Evolutionary conservation across 345 rosid genomes (phyloP).

Genomic region (Bruguiera parviflora): DNA sequence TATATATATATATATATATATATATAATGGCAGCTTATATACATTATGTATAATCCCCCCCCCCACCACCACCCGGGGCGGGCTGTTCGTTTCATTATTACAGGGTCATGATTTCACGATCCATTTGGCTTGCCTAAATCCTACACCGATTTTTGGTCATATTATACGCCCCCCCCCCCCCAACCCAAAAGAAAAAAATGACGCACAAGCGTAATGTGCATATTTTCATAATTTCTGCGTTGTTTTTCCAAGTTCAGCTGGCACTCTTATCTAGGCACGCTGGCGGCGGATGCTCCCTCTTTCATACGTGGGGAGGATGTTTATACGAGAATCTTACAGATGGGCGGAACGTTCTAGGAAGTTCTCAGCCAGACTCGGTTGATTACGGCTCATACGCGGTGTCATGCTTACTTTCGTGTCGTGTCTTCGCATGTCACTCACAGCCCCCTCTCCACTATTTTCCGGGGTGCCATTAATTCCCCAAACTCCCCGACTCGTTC

Average conservation of each 20-base stretch:
- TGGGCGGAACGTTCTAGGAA: neutral
- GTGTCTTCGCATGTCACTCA: neutral
- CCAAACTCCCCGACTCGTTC: neutral
- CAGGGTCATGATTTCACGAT: too few species aligned
- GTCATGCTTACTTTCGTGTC: constrained; percentile 33
- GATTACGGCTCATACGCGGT: constrained; percentile 17
- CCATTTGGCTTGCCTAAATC: too few species aligned
- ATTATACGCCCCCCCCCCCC: too few species aligned
- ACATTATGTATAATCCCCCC: too few species aligned
- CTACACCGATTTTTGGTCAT: too few species aligned
- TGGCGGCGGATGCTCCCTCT: neutral
- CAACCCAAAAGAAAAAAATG: too few species aligned
- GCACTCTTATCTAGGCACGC: too few species aligned
- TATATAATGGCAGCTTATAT: too few species aligned
- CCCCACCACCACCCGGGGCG: too few species aligned
- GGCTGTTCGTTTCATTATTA: too few species aligned
- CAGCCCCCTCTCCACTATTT: neutral
- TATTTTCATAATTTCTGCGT: neutral
- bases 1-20: too few species aligned
- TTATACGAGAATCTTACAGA: constrained; percentile 7
- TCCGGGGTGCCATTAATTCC: neutral
- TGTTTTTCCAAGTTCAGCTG: neutral
- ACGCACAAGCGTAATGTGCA: neutral
- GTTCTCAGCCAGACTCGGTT: constrained; percentile 1
- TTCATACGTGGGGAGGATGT: neutral